Conservation (phyloP, 495 filamentous ascomycete genomes). For the Aspergillus egyptiacus region DNA sequence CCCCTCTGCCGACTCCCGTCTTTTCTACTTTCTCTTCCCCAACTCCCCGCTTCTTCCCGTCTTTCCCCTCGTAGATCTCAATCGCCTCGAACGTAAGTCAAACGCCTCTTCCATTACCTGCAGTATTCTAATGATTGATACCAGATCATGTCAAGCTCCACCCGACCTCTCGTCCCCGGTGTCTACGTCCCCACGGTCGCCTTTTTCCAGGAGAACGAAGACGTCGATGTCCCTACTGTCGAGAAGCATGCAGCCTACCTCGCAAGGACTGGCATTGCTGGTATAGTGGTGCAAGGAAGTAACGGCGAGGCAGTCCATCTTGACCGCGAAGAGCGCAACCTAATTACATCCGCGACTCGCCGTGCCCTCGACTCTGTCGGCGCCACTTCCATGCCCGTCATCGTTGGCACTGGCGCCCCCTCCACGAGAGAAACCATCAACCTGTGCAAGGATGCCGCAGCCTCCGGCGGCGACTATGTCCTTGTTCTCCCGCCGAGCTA, state of each 20-base stretch:
- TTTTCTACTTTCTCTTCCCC: slow-evolving; percentile 2
- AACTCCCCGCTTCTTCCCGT: background rate
- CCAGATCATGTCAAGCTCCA: slow-evolving; percentile 7
- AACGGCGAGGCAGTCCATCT: slow-evolving; percentile 87
- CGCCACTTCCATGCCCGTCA: slow-evolving; percentile 62
- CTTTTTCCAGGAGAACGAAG: slow-evolving; percentile 57
- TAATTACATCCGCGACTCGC: slow-evolving; percentile 68
- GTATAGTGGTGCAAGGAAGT: slow-evolving; percentile 79
- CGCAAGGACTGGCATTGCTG: slow-evolving; percentile 71
- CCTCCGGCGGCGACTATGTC: slow-evolving; percentile 74
- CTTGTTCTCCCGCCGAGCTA: slow-evolving; percentile 83
- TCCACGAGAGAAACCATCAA: slow-evolving; percentile 83
- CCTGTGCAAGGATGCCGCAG: slow-evolving; percentile 68
- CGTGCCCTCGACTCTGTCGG: slow-evolving; percentile 67
- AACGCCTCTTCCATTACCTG: no score
- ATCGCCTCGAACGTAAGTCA: no score
- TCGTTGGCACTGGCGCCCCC: slow-evolving; percentile 79
- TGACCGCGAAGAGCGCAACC: slow-evolving; percentile 60
- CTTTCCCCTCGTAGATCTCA: background rate
- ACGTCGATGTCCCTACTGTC: slow-evolving; percentile 61
- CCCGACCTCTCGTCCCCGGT: slow-evolving; percentile 39
- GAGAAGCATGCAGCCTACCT: slow-evolving; percentile 75
- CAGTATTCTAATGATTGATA: background rate
- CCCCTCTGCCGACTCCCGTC: background rate
- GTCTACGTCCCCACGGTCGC: slow-evolving; percentile 66